Percentiles rank a stretch among this genome's conserved stretches.
Conservation (phyloP, 2,329 filamentous ascomycete species). For the Verticillium tricorpus region DNA sequence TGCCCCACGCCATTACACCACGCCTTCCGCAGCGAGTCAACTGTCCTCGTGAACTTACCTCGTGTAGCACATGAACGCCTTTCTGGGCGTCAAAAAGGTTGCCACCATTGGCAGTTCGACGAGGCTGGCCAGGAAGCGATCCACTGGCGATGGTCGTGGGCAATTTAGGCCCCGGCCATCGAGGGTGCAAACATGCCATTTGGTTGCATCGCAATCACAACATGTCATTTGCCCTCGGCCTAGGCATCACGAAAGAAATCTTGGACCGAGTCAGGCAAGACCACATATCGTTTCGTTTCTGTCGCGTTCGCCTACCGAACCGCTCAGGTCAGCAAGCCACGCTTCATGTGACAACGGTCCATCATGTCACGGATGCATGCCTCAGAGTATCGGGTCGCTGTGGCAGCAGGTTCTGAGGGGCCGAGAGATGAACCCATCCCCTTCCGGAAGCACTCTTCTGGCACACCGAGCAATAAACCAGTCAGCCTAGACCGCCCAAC, state of each 20-base stretch:
- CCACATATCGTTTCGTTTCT: background rate
- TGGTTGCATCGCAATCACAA: background rate
- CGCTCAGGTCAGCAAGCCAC: background rate
- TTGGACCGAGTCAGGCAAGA: background rate
- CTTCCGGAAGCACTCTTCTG: background rate
- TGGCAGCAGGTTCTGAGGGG: background rate
- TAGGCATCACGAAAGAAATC: background rate
- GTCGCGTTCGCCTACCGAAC: background rate
- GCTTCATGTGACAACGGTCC: background rate
- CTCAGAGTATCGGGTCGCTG: background rate
- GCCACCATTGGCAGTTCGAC: background rate
- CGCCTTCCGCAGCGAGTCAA: background rate
- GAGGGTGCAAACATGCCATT: background rate
- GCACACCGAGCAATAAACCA: background rate
- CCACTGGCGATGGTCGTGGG: background rate
- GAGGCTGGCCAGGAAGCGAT: background rate
- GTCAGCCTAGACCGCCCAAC: background rate
- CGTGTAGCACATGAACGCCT: background rate
- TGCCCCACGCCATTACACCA: background rate
- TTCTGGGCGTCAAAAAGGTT: background rate
- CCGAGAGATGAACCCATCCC: background rate
- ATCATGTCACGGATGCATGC: background rate
- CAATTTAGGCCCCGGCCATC: background rate
- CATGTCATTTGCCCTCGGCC: background rate
- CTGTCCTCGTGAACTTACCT: background rate